phyloP scores from a whole-genome alignment of 768 basidiomycete species.

The Gymnopilus dilepis region DNA sequence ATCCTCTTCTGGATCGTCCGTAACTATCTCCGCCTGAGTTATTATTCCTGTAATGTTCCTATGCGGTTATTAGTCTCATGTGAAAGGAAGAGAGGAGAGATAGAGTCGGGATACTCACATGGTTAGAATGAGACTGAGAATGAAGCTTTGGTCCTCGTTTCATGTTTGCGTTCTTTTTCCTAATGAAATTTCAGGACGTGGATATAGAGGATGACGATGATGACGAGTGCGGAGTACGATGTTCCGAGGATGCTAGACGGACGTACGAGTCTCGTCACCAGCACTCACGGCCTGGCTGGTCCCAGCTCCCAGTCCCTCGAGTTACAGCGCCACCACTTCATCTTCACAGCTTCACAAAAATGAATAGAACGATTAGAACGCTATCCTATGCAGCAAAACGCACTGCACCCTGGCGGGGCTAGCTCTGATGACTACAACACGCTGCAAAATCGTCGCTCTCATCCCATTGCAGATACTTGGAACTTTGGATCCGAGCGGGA shows the following conservation, averaged over 20 bases:
- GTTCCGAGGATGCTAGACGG: not conserved
- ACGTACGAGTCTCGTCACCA: not conserved
- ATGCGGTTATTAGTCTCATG: not conserved
- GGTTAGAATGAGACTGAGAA: constrained; percentile 14
- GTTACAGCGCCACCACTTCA: constrained; percentile 11
- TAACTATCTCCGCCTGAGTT: not conserved
- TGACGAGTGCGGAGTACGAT: not conserved
- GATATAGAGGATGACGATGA: too few relatives aligned
- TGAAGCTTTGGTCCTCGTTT: constrained; percentile 17
- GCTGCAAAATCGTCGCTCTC: too few relatives aligned
- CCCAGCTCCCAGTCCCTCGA: not conserved
- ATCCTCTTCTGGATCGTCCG: not conserved
- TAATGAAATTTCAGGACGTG: constrained; percentile 22
- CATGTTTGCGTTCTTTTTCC: constrained; percentile 13
- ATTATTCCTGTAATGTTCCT: not conserved
- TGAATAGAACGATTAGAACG: too few relatives aligned
- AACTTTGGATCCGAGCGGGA: not conserved
- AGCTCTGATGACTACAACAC: constrained; percentile 21
- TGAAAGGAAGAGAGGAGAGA: not conserved
- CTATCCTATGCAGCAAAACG: constrained; percentile 17
- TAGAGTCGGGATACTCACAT: constrained; percentile 20
- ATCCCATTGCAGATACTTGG: too few relatives aligned
- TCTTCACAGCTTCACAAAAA: too few relatives aligned
- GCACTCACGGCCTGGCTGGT: too few relatives aligned
- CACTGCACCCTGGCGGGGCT: constrained; percentile 8